These are phyloP conservation scores for Jatropha curcas DNA, from an alignment of 345 rosid genomes.

Conservation along the genomic window DNA sequence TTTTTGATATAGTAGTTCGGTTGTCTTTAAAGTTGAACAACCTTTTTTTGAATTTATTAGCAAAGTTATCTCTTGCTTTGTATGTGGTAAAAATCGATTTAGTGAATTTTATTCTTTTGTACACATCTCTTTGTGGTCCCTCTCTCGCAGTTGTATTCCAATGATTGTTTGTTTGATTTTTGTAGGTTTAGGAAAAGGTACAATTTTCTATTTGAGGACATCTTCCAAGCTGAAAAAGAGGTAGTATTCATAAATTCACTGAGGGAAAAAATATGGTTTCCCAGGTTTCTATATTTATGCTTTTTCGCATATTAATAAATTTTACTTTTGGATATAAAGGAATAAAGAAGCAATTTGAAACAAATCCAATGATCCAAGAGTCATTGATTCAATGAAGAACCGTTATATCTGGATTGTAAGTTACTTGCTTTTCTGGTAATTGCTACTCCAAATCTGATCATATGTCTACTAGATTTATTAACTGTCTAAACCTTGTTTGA, in stretches of 20 bases:
- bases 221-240: constrained; percentile 68
- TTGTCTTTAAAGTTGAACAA: not conserved
- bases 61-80: not conserved
- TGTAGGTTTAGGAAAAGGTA: constrained; percentile 77
- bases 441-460: not conserved
- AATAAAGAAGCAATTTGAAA: constrained; percentile 46
- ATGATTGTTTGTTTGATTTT: constrained; percentile 10
- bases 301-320: not conserved
- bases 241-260: constrained; percentile 26
- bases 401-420: constrained; percentile 48
- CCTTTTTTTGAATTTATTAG: not conserved
- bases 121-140: not conserved
- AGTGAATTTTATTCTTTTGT: not conserved
- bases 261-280: not conserved
- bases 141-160: not conserved
- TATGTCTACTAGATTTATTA: not conserved
- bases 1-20: not conserved
- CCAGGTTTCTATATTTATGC: not conserved
- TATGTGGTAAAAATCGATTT: not conserved
- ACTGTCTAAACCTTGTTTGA: not conserved
- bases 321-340: constrained; percentile 27
- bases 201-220: constrained; percentile 60
- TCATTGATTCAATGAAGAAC: constrained; percentile 36
- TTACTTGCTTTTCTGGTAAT: constrained; percentile 11
- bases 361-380: constrained; percentile 41